These are phyloP conservation scores for Arctostaphylos glauca DNA, from an alignment of 148 eudicot species.

Conservation along the genomic window DNA sequence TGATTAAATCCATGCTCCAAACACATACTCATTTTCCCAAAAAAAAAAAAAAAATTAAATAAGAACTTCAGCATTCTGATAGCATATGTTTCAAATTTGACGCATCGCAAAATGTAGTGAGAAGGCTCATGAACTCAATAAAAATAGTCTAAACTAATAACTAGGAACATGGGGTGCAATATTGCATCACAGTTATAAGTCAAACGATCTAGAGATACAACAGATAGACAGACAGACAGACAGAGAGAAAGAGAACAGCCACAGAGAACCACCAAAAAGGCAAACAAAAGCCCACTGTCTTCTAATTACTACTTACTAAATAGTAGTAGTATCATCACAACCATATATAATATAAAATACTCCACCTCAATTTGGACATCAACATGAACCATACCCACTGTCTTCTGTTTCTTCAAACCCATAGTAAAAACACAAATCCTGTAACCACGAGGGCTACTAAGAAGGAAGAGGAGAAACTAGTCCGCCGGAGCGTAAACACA, in stretches of 20 bases:
- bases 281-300: conserved; percentile 11
- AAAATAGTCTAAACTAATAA: not conserved
- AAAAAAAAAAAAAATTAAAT: too few species aligned
- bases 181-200: not conserved
- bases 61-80: not conserved
- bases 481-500: conserved; percentile 19
- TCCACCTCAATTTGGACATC: not conserved
- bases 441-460: conserved; percentile 15
- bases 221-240: not conserved
- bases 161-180: not conserved
- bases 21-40: not conserved
- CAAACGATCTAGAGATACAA: not conserved
- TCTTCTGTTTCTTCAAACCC: conserved; percentile 13
- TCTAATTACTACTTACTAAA: not conserved
- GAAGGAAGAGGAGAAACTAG: conserved; percentile 4
- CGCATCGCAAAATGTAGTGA: not conserved
- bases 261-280: not conserved
- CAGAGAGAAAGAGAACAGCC: not conserved
- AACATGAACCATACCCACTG: not conserved
- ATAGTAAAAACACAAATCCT: conserved; percentile 1
- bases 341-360: not conserved
- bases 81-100: not conserved
- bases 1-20: not conserved
- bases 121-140: not conserved
- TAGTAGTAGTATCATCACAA: conserved; percentile 3